Evolutionary conservation across 1,139 yeast species (phyloP).

Genomic region (Sugiyamaella xylanicola): DNA sequence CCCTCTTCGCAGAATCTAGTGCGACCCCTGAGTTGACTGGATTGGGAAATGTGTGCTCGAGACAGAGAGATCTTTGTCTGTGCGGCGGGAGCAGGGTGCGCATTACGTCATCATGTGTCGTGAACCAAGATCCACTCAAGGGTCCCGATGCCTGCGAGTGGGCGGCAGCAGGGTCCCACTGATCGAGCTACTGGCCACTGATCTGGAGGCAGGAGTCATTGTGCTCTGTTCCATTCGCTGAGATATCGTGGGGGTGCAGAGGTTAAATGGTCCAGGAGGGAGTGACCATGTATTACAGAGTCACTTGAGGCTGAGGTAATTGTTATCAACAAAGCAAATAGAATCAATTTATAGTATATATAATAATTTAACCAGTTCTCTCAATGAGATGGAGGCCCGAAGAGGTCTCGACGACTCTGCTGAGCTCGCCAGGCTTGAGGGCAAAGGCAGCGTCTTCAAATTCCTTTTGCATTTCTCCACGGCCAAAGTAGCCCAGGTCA

Average conservation of each 20-base stretch:
- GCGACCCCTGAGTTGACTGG: background rate
- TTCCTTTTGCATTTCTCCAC: slow-evolving; percentile 92
- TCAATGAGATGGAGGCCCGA: slow-evolving; percentile 89
- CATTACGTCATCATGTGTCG: background rate
- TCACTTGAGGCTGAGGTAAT: background rate
- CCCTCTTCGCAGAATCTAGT: no score
- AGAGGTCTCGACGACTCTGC: slow-evolving; percentile 83
- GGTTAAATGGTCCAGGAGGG: background rate
- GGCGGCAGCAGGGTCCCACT: no score
- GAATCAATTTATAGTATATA: no score
- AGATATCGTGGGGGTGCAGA: no score
- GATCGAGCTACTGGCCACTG: no score
- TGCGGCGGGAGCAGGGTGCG: background rate
- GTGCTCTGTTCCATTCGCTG: no score
- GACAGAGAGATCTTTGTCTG: background rate
- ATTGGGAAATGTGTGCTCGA: background rate
- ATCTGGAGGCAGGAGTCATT: no score
- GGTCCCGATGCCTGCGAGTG: background rate
- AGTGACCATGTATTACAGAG: background rate
- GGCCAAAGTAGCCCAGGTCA: slow-evolving; percentile 85
- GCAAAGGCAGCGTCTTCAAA: slow-evolving; percentile 88
- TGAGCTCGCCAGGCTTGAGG: slow-evolving; percentile 78
- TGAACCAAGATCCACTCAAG: background rate
- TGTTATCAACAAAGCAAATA: background rate
- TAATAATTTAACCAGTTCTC: slow-evolving; percentile 60